A percentile compares a stretch with the other conserved stretches of the same genome.
Evolutionary conservation across 2,329 filamentous ascomycete species (phyloP).

Genomic region (Pseudogymnoascus pannorum): DNA sequence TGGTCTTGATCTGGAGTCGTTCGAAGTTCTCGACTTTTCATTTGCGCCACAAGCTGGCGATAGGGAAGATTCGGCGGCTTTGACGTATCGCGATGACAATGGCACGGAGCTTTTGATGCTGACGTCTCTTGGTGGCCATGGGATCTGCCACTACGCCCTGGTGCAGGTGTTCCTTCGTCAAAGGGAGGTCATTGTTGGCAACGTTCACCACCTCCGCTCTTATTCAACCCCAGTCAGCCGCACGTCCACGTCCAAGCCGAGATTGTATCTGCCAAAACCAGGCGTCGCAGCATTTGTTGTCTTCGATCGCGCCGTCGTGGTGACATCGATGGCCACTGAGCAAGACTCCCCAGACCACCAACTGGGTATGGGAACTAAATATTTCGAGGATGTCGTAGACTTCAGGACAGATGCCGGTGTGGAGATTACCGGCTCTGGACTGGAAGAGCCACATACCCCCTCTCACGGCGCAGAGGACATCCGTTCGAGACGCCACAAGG

Average conservation of each 20-base stretch:
- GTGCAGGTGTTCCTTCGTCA: conserved; percentile 61
- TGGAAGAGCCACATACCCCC: conserved; percentile 47
- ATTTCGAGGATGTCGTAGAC: conserved; percentile 82
- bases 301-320: conserved; percentile 69
- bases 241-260: conserved; percentile 43
- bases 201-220: conserved; percentile 60
- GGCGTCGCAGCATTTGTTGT: conserved; percentile 75
- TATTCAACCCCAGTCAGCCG: conserved; percentile 47
- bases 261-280: conserved; percentile 70
- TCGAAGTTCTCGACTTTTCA: conserved; percentile 74
- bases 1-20: conserved; percentile 47
- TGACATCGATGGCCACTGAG: conserved; percentile 63
- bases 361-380: conserved; percentile 58
- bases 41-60: conserved; percentile 52
- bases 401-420: conserved; percentile 60
- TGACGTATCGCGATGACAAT: conserved; percentile 37
- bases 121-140: conserved; percentile 46
- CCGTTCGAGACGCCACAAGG: conserved; percentile 45
- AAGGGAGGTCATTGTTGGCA: conserved; percentile 49
- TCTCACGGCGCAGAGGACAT: conserved; percentile 38
- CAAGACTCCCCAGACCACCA: conserved; percentile 71
- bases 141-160: conserved; percentile 59
- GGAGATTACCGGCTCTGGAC: conserved; percentile 56
- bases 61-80: conserved; percentile 40
- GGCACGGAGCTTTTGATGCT: conserved; percentile 54